Base-by-base conservation (phyloP, 768 basidiomycete genomes). In the Boletus insuetus region DNA sequence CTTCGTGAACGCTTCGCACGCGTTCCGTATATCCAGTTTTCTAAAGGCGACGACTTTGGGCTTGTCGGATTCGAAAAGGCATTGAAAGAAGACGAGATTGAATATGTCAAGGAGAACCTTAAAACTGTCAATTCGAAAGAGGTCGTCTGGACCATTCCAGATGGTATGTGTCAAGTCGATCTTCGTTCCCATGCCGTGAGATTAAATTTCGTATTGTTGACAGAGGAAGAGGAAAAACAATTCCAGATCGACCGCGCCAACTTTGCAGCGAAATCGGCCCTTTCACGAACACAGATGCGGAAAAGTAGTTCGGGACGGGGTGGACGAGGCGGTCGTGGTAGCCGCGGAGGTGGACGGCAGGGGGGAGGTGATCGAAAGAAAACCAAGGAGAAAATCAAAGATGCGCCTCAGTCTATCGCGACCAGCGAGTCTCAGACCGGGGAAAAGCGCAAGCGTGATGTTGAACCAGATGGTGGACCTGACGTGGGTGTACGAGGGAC, bases 241-340 rank as follows among this genome's bases (percentile, higher is more conserved):
- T 89, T 90, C 74, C 86, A 87, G 64, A 75, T 89, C 29, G 84
- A 89, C 65, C 85, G 89, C 12, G 89, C 88, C 3, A 80, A 86
- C 58, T 76, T 78, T 17, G 85, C 87, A 4, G 89, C 88, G 1
- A 80, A 79, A 59, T 77, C 76, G 6, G 70, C 65, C 13, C 64
- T 73, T 29, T 74, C 64, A 65, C 63, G 78, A 75, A 54, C 75
- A 73, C 69, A 73, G 60, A 53, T 75, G 35, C 64, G 70, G 17
- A 75, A 75, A 13, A 70, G 78, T 26, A n/a, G 51, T 46, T 60
- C 64, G 6, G 69, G 68, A 2, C 75, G 80, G 5, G 76, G 82
- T 4, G 79, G 82, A 4, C 72, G 79, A 3, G 77, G 81, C 1
- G 77, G 77, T 1, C 66, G 77, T 2, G 62, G 70, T 2, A 67